Base-by-base conservation (phyloP, 225 moss, liverwort and hornwort species). In the Takakia lepidozioides region DNA sequence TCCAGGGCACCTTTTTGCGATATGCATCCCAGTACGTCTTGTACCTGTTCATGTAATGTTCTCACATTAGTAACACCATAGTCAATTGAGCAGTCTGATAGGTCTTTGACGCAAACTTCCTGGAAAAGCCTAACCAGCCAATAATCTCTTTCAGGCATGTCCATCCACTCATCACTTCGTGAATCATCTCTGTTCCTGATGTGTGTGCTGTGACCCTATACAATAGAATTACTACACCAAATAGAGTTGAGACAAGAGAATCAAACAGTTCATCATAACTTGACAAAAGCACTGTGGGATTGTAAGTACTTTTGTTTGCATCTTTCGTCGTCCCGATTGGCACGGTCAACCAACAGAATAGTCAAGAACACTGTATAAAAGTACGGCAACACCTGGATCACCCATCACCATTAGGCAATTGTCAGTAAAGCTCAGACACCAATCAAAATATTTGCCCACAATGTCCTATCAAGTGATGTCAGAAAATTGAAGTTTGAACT, bases 21-120 rank as follows among this genome's bases (percentile, higher is more conserved):
- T 98, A 98, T 23, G 70, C 75, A 11, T 87, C 85, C 98, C 98
- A 98, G 46, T 83, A 91, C 69, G 80, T 98, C 48, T 80, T 80
- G 59, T 98, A 93, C 62, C 93, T 89, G 84, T n/a, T n/a, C n/a
- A n/a, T n/a, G n/a, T n/a, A n/a, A n/a, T n/a, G n/a, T n/a, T n/a
- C n/a, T n/a, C n/a, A n/a, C n/a, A n/a, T n/a, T n/a, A n/a, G n/a
- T n/a, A n/a, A n/a, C n/a, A n/a, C n/a, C n/a, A n/a, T n/a, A n/a
- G n/a, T n/a, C n/a, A n/a, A n/a, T n/a, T n/a, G n/a, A n/a, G n/a
- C n/a, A n/a, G n/a, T n/a, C n/a, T n/a, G n/a, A n/a, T n/a, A n/a
- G n/a, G n/a, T n/a, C n/a, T n/a, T n/a, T n/a, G n/a, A n/a, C n/a
- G n/a, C n/a, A n/a, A n/a, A n/a, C n/a, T n/a, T n/a, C n/a, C n/a